Base-by-base conservation (phyloP, 2,329 filamentous ascomycete genomes). In the Pseudogymnoascus pannorum region DNA sequence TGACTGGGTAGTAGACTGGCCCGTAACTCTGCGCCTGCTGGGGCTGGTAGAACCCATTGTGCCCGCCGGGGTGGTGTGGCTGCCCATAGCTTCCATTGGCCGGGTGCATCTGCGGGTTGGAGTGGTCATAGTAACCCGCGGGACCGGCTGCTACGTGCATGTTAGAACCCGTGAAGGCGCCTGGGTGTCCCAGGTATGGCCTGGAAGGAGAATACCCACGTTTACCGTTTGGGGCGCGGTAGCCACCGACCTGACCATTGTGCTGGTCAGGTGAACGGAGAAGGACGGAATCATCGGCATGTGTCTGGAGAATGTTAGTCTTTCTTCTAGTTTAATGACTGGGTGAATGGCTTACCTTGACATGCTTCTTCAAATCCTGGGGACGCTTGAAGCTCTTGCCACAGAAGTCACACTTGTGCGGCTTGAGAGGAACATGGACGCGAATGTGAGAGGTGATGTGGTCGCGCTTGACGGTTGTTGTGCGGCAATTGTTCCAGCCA, bases 391-490 rank as follows among this genome's bases (percentile, higher is more conserved):
- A 99, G 1, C 92, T 92, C 81, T 99, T 99, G 73, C 91, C 91
- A 73, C 94, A 99, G 77, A 97, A 96, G 73, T 97, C 92, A 76
- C 94, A 99, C 78, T 97, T 97, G 80, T 99, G 94, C 68, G 94
- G 94, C 82, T 99, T 99, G 64, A 99, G 81, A 1, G 94, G 94
- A n/a, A 99, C 93, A 75, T 99, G 94, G 60, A 97, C 94, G 66
- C 94, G 91, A 70, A 99, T 97, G 77, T 99, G 94, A 58, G 94
- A 97, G 58, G 94, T 99, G 76, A 99, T 99, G 78, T 99, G 94
- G 72, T 97, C 94, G 71, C 94, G 91, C 83, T 99, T 97, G 74
- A 97, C 93, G 2, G 93, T 97, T 57, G 92, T 97, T 20, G 93
- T 97, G 66, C 92, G 87, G 79, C 94, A 99, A 66, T 88, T 89